Evolutionary conservation across 2,329 filamentous ascomycete genomes (phyloP).

Genomic region (Colletotrichum musicola): DNA sequence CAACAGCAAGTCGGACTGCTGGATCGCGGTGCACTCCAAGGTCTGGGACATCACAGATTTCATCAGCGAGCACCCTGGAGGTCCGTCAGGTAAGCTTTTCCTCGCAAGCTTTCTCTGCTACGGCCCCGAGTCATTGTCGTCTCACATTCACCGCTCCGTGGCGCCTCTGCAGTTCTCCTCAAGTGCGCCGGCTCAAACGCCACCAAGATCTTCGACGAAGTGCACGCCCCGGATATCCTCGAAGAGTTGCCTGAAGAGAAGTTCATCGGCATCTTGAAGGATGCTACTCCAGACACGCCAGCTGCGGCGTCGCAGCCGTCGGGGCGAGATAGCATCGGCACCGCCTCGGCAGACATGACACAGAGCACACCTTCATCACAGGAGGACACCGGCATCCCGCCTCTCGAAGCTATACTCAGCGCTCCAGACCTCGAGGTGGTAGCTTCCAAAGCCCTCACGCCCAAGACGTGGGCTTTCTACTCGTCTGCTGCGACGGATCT

Average conservation of each 20-base stretch:
- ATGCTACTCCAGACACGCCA: slow-evolving; percentile 42
- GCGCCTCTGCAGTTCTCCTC: slow-evolving; percentile 59
- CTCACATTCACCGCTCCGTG: background rate
- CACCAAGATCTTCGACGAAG: slow-evolving; percentile 49
- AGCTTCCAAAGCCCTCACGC: slow-evolving; percentile 46
- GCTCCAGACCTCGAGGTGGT: slow-evolving; percentile 52
- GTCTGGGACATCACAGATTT: slow-evolving; percentile 80
- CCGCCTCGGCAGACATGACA: background rate
- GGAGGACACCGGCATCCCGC: slow-evolving; percentile 59
- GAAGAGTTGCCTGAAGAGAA: slow-evolving; percentile 45
- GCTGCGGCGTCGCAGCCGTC: slow-evolving; percentile 58
- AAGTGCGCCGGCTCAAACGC: slow-evolving; percentile 51
- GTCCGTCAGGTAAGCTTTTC: slow-evolving; percentile 46
- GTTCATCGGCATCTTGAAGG: slow-evolving; percentile 49
- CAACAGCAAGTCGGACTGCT: slow-evolving; percentile 64
- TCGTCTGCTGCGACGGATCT: slow-evolving; percentile 88
- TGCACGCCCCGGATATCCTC: slow-evolving; percentile 47
- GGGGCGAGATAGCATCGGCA: slow-evolving; percentile 51
- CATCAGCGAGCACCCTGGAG: slow-evolving; percentile 57
- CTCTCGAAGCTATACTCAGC: slow-evolving; percentile 49
- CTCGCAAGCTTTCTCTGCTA: background rate
- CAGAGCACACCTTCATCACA: slow-evolving; percentile 45
- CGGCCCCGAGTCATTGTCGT: background rate
- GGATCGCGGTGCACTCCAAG: slow-evolving; percentile 76
- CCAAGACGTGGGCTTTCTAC: slow-evolving; percentile 72